phyloP scores from a whole-genome alignment of 176 grass and related monocot genomes.

The Bromus sterilis region DNA sequence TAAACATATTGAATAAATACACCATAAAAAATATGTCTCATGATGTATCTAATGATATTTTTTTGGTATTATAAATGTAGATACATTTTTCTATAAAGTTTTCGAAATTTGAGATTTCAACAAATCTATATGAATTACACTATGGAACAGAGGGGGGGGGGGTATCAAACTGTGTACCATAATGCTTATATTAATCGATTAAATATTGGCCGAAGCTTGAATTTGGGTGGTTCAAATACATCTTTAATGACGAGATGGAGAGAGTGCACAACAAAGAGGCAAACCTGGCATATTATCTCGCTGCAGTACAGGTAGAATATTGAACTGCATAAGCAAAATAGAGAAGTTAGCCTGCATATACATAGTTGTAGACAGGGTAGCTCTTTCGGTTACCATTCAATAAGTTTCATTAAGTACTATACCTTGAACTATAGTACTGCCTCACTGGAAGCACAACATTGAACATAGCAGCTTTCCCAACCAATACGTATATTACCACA shows the following conservation, averaged over 20 bases:
- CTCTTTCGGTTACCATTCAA: not conserved
- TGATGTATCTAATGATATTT: too few relatives aligned
- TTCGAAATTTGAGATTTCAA: too few relatives aligned
- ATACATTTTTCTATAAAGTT: too few relatives aligned
- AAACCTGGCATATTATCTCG: slow-evolving; percentile 76
- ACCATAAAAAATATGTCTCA: too few relatives aligned
- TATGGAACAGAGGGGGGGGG: too few relatives aligned
- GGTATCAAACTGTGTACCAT: not conserved
- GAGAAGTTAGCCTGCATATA: slow-evolving; percentile 12
- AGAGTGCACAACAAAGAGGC: not conserved
- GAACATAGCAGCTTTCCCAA: slow-evolving; percentile 77
- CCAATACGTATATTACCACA: slow-evolving; percentile 77
- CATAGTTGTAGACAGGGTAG: not conserved
- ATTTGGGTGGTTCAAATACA: not conserved
- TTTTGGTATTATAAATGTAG: too few relatives aligned
- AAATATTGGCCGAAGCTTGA: not conserved
- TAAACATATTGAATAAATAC: too few relatives aligned
- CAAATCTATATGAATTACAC: too few relatives aligned
- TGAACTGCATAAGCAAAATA: slow-evolving; percentile 52
- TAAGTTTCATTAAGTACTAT: slow-evolving; percentile 16
- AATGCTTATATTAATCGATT: not conserved
- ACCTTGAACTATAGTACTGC: slow-evolving; percentile 65
- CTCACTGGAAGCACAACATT: slow-evolving; percentile 69
- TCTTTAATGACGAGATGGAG: not conserved
- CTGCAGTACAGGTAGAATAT: slow-evolving; percentile 76